Conservation (phyloP, 2,329 filamentous ascomycete species). For the Daldinia eschscholtzii region DNA sequence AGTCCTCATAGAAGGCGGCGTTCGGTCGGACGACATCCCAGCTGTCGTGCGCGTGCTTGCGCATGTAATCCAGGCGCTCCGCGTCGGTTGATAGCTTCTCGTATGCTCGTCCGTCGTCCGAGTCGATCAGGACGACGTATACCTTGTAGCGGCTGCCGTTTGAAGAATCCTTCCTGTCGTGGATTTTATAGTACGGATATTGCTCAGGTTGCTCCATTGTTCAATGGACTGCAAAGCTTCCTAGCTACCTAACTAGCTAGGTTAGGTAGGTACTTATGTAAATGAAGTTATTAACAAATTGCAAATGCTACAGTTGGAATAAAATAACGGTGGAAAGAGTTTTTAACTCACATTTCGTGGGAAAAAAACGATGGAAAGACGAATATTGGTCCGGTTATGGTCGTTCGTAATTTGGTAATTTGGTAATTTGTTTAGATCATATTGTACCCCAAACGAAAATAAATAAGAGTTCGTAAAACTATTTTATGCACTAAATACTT, state of each 20-base stretch:
- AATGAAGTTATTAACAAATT: background rate
- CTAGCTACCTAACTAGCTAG: too few relatives aligned
- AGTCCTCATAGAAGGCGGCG: slow-evolving; percentile 17
- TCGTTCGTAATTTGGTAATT: too few relatives aligned
- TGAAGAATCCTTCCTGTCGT: background rate
- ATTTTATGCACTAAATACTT: too few relatives aligned
- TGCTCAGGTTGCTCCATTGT: slow-evolving; percentile 10
- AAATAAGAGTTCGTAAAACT: too few relatives aligned
- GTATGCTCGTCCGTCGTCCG: slow-evolving; percentile 20
- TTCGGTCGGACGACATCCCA: slow-evolving; percentile 8
- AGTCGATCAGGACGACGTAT: slow-evolving; percentile 12
- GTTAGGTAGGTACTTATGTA: background rate
- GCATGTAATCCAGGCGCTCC: slow-evolving; percentile 20
- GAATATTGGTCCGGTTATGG: too few relatives aligned
- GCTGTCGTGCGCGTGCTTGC: slow-evolving; percentile 16
- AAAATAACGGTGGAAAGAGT: too few relatives aligned
- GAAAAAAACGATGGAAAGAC: too few relatives aligned
- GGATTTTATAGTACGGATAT: slow-evolving; percentile 14
- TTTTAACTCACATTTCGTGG: too few relatives aligned
- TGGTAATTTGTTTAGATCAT: too few relatives aligned
- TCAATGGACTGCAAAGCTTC: background rate
- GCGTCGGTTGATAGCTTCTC: slow-evolving; percentile 19
- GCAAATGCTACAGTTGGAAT: too few relatives aligned
- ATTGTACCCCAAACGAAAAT: too few relatives aligned
- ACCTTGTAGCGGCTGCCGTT: background rate